Conservation (phyloP, 768 basidiomycete species). For the Boletus fagicola region DNA sequence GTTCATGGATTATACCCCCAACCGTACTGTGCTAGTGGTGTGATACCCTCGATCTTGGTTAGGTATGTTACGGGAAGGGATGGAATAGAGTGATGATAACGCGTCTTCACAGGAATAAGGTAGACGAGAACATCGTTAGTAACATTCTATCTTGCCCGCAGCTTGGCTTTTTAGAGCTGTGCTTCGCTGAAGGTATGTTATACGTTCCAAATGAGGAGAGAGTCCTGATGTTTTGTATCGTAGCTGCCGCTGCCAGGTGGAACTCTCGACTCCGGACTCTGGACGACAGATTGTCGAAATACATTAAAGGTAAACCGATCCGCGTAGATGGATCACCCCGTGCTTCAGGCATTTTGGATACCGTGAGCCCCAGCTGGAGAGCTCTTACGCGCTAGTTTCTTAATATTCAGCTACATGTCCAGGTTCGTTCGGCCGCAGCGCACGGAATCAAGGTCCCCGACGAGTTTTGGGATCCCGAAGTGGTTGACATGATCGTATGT, state of each 20-base stretch:
- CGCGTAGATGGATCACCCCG: slow-evolving; percentile 74
- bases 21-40: slow-evolving; percentile 42
- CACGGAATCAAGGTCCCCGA: slow-evolving; percentile 70
- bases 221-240: slow-evolving; percentile 1
- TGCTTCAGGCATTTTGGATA: slow-evolving; percentile 74
- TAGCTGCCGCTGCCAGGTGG: slow-evolving; percentile 64
- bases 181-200: slow-evolving; percentile 60
- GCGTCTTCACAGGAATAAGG: slow-evolving; percentile 48
- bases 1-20: slow-evolving; percentile 71
- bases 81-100: not conserved
- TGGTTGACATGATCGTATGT: slow-evolving; percentile 59
- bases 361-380: slow-evolving; percentile 39
- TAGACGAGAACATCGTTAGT: slow-evolving; percentile 69
- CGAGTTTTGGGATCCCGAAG: slow-evolving; percentile 64
- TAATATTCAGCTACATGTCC: not conserved
- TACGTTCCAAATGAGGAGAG: not conserved
- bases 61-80: slow-evolving; percentile 40
- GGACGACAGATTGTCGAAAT: slow-evolving; percentile 66
- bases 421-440: slow-evolving; percentile 68
- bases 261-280: slow-evolving; percentile 61
- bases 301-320: slow-evolving; percentile 64
- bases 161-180: slow-evolving; percentile 56
- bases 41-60: slow-evolving; percentile 50
- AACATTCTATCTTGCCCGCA: slow-evolving; percentile 69
- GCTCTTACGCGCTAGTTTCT: not conserved